Percentiles rank a stretch among this genome's conserved stretches.
These are phyloP conservation scores for Amanita thiersii DNA, from an alignment of 768 basidiomycete species.

Conservation along the genomic window DNA sequence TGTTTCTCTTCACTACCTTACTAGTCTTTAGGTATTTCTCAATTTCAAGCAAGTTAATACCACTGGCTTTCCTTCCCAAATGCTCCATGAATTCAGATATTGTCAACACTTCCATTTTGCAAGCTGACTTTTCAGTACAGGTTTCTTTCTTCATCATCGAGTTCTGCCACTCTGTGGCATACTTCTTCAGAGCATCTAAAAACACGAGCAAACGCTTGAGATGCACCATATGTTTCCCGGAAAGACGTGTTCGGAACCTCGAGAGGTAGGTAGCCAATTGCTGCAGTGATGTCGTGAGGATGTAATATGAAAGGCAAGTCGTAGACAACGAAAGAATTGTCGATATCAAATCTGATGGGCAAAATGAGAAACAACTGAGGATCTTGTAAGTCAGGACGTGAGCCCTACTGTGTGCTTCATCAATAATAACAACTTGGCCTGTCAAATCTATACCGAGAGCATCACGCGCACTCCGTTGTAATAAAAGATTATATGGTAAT, in stretches of 20 bases:
- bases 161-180: conserved; percentile 47
- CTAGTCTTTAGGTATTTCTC: conserved; percentile 74
- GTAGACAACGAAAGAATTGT: conserved; percentile 86
- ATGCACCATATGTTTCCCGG: conserved; percentile 64
- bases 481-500: conserved; percentile 86
- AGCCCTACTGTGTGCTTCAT: conserved; percentile 90
- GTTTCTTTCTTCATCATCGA: conserved; percentile 6
- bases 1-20: conserved; percentile 46
- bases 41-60: conserved; percentile 79
- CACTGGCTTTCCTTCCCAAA: conserved; percentile 60
- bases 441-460: conserved; percentile 80
- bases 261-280: conserved; percentile 75
- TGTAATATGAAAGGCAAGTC: conserved; percentile 46
- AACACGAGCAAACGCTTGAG: conserved; percentile 73
- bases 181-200: conserved; percentile 59
- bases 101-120: conserved; percentile 53
- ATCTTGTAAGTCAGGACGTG: background rate
- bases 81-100: conserved; percentile 55
- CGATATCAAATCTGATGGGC: conserved; percentile 67
- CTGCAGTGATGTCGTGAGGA: conserved; percentile 51
- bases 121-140: conserved; percentile 10
- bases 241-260: conserved; percentile 72
- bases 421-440: conserved; percentile 82
- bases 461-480: conserved; percentile 78
- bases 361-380: background rate